Evolutionary conservation across 1,284 basidiomycete species (phyloP), one percentile per base, ranked within the genome.

Genomic region (Malassezia nana): DNA sequence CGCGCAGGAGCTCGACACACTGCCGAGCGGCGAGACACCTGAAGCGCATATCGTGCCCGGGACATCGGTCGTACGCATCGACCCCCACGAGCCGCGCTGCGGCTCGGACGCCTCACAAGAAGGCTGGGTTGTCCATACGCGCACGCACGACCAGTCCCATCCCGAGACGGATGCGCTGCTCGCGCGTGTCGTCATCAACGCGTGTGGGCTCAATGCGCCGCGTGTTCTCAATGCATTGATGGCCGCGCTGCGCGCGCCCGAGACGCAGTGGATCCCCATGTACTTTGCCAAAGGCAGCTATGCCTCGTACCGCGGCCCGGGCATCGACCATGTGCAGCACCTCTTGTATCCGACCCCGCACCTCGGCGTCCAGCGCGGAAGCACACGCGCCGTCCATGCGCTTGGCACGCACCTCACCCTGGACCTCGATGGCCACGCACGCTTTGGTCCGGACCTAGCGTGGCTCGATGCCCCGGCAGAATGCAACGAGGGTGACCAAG

Each of bases 401-500:
- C 56, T 74, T n/a, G 71, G 71, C 43, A 70, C 61, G 2, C 65
- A 66, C 42, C 55, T 69, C 18, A 73, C 64, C 22, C 77, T 98
- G 38, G 88, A 92, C 74, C 74, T 99, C 55, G 81, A 86, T 49
- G 87, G 88, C 0, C 86, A 87, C 63, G 80, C 98, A 46, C 82
- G 83, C 22, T 98, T 99, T 72, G 92, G 92, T 0, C 94, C 92
- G 3, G 90, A 96, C 68, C 80, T 91, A 7, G 85, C 95, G 70
- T 89, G 87, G 83, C 95, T 66, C 79, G 80, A 55, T 1, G 64
- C 69, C 2, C 61, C 65, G 1, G 12, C 49, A 0, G 24, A n/a
- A 6, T 2, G 16, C 8, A 30, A 28, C n/a, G 32, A 31, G 9
- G 8, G 22, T 18, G 30, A 18, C 6, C 49, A 53, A 32, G 29